phyloP scores from a whole-genome alignment of 805 yeast species.

The Barnettozyma sp. region DNA sequence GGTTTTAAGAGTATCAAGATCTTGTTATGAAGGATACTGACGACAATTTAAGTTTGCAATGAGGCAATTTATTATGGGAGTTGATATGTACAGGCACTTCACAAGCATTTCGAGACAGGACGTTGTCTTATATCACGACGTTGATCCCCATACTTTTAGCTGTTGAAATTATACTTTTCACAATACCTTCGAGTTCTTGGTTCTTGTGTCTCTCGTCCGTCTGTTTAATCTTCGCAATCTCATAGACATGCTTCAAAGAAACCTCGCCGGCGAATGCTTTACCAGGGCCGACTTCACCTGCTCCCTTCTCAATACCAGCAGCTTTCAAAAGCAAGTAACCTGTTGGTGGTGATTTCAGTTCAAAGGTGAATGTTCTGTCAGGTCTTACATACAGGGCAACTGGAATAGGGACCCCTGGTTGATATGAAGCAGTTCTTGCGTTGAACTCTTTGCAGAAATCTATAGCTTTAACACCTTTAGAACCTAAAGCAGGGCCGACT shows the following conservation, averaged over 20 bases:
- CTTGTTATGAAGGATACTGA: no score
- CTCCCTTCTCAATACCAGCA: slow-evolving; percentile 74
- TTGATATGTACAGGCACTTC: slow-evolving; percentile 2
- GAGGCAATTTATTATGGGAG: no score
- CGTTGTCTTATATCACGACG: slow-evolving; percentile 51
- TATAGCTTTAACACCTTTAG: slow-evolving; percentile 97
- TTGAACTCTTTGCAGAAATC: slow-evolving; percentile 98
- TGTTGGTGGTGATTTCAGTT: slow-evolving; percentile 86
- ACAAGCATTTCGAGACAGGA: no score
- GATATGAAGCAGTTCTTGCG: slow-evolving; percentile 86
- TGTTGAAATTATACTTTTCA: slow-evolving; percentile 76
- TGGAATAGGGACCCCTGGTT: slow-evolving; percentile 87
- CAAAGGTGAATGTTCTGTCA: slow-evolving; percentile 85
- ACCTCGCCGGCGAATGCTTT: slow-evolving; percentile 55
- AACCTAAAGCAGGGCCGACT: slow-evolving; percentile 97
- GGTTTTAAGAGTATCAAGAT: no score
- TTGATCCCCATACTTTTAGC: slow-evolving; percentile 87
- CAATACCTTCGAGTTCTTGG: slow-evolving; percentile 65
- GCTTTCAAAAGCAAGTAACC: slow-evolving; percentile 80
- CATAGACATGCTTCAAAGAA: slow-evolving; percentile 85
- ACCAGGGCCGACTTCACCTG: slow-evolving; percentile 49
- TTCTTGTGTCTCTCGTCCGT: slow-evolving; percentile 74
- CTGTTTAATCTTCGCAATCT: slow-evolving; percentile 89
- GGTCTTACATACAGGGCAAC: slow-evolving; percentile 79
- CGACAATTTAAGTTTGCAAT: no score